phyloP scores from a whole-genome alignment of 2,329 filamentous ascomycete genomes.

The Paracoccidioides lutzii region DNA sequence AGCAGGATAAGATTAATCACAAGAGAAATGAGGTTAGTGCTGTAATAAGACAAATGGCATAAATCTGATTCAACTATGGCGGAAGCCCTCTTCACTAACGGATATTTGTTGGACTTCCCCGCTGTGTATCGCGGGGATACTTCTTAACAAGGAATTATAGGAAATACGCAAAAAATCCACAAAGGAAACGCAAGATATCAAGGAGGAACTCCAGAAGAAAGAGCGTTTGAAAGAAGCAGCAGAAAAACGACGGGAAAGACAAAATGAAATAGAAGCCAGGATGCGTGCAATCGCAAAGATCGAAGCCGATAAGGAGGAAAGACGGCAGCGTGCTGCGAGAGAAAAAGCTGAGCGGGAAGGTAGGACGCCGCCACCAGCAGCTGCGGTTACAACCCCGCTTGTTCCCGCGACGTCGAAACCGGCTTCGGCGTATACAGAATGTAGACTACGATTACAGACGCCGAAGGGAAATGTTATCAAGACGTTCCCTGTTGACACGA shows the following conservation, averaged over 20 bases:
- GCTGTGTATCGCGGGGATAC: not conserved
- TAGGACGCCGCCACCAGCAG: slow-evolving; percentile 33
- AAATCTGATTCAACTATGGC: not conserved
- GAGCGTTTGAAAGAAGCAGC: slow-evolving; percentile 86
- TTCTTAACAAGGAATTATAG: slow-evolving; percentile 15
- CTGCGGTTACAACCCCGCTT: slow-evolving; percentile 34
- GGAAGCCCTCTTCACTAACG: not conserved
- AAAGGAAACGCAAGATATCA: slow-evolving; percentile 74
- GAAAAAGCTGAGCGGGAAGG: slow-evolving; percentile 81
- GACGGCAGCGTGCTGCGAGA: slow-evolving; percentile 69
- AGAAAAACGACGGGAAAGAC: slow-evolving; percentile 76
- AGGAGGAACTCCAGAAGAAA: slow-evolving; percentile 77
- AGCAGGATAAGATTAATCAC: slow-evolving; percentile 12
- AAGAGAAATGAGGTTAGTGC: slow-evolving; percentile 13
- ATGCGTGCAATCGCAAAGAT: slow-evolving; percentile 86
- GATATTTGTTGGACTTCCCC: not conserved
- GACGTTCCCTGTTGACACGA: slow-evolving; percentile 78
- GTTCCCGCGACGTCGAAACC: slow-evolving; percentile 40
- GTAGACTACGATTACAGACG: slow-evolving; percentile 70
- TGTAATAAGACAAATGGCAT: not conserved
- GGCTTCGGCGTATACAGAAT: slow-evolving; percentile 62
- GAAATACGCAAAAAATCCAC: slow-evolving; percentile 74
- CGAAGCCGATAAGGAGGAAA: slow-evolving; percentile 83
- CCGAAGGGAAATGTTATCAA: slow-evolving; percentile 66
- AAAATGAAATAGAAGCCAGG: slow-evolving; percentile 72